Base-by-base conservation (phyloP, 768 basidiomycete genomes). In the Leccinellum rugosiceps region DNA sequence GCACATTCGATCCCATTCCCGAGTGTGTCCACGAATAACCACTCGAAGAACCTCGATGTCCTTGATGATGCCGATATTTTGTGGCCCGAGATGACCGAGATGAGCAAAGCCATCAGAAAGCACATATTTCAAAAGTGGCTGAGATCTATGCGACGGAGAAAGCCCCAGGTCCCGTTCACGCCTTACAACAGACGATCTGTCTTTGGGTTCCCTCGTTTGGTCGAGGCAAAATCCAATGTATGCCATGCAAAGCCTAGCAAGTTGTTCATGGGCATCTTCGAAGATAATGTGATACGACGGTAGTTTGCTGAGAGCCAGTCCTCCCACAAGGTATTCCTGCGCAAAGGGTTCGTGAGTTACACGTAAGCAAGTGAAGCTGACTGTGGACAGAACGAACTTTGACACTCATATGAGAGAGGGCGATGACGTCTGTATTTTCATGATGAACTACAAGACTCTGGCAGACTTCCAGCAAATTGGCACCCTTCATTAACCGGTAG, bases 331-430 rank as follows among this genome's bases (percentile, higher is more conserved):
- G 35, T 64, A 64, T 3, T 65, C 54, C 63, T 65, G 11, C 5
- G 17, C 1, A 15, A 44, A 17, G 3, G 4, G 41, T 7, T 34
- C 0, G 31, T 50, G 19, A 44, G 43, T 25, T 25, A 43, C 15
- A 50, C 17, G 11, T 6, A 28, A 28, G 6, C 28, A 28, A 28
- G 28, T 28, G 4, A 26, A 5, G 13, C n/a, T 14, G 5, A 23
- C 9, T 10, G 5, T 26, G 7, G 13, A 31, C 13, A 6, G 19
- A 34, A 11, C 2, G 4, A 17, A 9, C 48, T 47, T 58, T 64
- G 11, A 65, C 52, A 43, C 63, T 65, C 60, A 58, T 58, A n/a
- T 62, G 64, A 23, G 64, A 58, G 0, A 54, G 55, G 0, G 60
- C 25, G 5, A 65, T 14, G 3, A 59, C 23, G 10, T 65, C 63